These are phyloP conservation scores for Metschnikowia reukaufii DNA, from an alignment of 805 yeast genomes.

Conservation along the genomic window DNA sequence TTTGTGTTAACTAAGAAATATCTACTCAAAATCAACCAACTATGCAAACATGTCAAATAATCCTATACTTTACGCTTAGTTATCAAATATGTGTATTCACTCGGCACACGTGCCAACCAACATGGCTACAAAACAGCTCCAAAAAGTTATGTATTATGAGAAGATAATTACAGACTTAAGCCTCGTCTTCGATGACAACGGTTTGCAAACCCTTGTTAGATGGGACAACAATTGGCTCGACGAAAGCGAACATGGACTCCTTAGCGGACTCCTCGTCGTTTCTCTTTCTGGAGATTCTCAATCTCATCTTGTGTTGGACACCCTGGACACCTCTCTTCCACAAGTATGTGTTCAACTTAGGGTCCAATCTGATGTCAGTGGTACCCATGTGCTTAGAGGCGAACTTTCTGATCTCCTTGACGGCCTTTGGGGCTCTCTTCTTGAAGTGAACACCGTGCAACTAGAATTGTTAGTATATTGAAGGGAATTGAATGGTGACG, in stretches of 20 bases:
- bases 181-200: slow-evolving; percentile 84
- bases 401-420: slow-evolving; percentile 98
- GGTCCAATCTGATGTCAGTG: slow-evolving; percentile 97
- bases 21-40: too few relatives aligned
- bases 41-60: too few relatives aligned
- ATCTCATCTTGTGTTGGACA: slow-evolving; percentile 96
- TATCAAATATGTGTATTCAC: neutral
- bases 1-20: too few relatives aligned
- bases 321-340: slow-evolving; percentile 99
- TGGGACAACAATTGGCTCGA: slow-evolving; percentile 95
- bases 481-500: neutral
- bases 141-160: slow-evolving; percentile 22
- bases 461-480: slow-evolving; percentile 52
- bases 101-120: neutral
- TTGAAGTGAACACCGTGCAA: slow-evolving; percentile 98
- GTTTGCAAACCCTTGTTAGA: slow-evolving; percentile 97
- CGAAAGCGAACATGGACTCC: slow-evolving; percentile 96
- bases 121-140: neutral
- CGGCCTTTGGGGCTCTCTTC: slow-evolving; percentile 99
- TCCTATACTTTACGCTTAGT: neutral
- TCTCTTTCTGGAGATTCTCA: slow-evolving; percentile 99
- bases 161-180: slow-evolving; percentile 27
- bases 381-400: slow-evolving; percentile 99
- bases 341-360: slow-evolving; percentile 95
- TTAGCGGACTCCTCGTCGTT: slow-evolving; percentile 99